Evolutionary conservation across 169 alveolate species (phyloP).

Genomic region (Plasmodium billcollinsi): DNA sequence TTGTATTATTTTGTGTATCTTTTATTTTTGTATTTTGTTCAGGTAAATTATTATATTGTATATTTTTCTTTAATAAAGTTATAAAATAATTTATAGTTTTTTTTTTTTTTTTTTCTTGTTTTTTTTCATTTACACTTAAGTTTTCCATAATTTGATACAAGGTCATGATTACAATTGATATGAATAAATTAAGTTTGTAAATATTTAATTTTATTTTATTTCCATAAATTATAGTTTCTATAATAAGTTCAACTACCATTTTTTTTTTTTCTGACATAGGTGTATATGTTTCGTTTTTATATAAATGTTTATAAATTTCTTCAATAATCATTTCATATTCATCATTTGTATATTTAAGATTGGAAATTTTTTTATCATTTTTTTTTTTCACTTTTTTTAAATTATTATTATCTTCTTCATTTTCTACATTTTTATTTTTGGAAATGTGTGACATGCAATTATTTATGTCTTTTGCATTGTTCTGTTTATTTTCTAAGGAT

Average conservation of each 20-base stretch:
- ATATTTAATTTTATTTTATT: conserved; percentile 39
- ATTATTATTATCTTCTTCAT: not conserved
- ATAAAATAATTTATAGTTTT: conserved; percentile 40
- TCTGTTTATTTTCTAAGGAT: not conserved
- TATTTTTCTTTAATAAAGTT: conserved; percentile 38
- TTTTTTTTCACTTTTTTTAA: not conserved
- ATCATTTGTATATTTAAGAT: conserved; percentile 24
- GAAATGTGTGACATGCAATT: not conserved
- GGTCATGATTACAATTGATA: conserved; percentile 61
- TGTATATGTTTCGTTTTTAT: not conserved
- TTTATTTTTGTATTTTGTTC: not conserved
- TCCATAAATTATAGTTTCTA: conserved; percentile 52
- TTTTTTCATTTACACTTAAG: conserved; percentile 25
- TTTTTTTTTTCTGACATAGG: conserved; percentile 17
- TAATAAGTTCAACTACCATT: conserved; percentile 16
- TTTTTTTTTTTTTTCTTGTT: conserved; percentile 22
- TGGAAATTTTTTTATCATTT: not conserved
- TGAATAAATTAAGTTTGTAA: conserved; percentile 52
- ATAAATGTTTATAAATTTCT: conserved; percentile 33
- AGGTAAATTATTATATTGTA: not conserved
- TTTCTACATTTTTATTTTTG: conserved; percentile 3
- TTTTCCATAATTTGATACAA: conserved; percentile 36
- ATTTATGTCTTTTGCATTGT: not conserved
- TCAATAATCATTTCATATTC: conserved; percentile 20
- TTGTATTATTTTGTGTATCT: not conserved